Evolutionary conservation across 495 filamentous ascomycete genomes (phyloP).

Genomic region (Delitschia confertaspora): DNA sequence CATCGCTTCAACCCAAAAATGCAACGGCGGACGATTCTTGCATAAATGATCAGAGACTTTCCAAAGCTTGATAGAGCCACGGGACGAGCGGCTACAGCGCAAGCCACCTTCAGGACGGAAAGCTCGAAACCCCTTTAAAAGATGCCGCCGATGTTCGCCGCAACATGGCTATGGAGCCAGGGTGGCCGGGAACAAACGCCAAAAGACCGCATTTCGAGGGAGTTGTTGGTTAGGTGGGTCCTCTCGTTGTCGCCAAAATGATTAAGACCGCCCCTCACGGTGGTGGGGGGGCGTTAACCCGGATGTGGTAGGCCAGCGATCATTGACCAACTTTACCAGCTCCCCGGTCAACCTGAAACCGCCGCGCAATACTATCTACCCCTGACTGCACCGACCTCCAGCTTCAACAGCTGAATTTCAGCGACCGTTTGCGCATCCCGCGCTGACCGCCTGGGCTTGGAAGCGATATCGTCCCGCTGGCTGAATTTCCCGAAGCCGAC

Average conservation of each 20-base stretch:
- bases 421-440: no score
- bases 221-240: no score
- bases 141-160: constrained; percentile 43
- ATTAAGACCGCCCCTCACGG: no score
- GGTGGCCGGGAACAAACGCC: constrained; percentile 54
- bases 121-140: constrained; percentile 49
- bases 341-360: constrained; percentile 19
- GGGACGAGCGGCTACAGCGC: constrained; percentile 63
- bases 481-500: constrained; percentile 19
- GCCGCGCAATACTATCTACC: constrained; percentile 5
- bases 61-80: constrained; percentile 5
- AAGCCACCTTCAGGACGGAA: constrained; percentile 59
- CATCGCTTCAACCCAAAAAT: neutral
- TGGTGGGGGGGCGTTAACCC: no score
- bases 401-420: constrained; percentile 13
- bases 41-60: no score
- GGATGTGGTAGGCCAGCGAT: no score
- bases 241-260: no score
- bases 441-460: constrained; percentile 22
- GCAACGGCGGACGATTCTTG: no score
- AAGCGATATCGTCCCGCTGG: constrained; percentile 23
- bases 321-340: constrained; percentile 12
- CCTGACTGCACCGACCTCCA: neutral
- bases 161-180: constrained; percentile 72
- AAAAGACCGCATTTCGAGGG: no score